These are phyloP conservation scores for Diaporthe ampelina DNA, from an alignment of 2,329 filamentous ascomycete genomes.

Conservation along the genomic window DNA sequence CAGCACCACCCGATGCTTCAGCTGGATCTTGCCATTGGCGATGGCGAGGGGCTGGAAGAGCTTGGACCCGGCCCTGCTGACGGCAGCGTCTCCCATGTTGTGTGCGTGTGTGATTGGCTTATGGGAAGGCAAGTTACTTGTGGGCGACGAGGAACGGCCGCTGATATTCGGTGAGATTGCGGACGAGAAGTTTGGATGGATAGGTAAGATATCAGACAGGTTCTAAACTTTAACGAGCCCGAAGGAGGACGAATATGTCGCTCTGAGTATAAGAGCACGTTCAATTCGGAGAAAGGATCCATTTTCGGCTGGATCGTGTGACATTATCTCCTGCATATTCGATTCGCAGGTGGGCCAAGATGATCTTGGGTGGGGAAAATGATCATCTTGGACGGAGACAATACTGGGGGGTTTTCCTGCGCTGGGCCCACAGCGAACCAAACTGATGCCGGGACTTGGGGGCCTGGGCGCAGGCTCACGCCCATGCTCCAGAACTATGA, in stretches of 20 bases:
- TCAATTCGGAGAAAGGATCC: slow-evolving; percentile 7
- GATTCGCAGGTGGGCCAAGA: slow-evolving; percentile 13
- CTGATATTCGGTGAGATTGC: slow-evolving; percentile 9
- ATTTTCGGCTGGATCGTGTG: slow-evolving; percentile 24
- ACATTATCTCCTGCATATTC: slow-evolving; percentile 28
- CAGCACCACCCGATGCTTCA: slow-evolving; percentile 41
- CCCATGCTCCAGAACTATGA: neutral
- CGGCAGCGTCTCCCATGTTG: slow-evolving; percentile 38
- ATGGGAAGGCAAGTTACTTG: neutral
- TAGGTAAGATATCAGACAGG: slow-evolving; percentile 14
- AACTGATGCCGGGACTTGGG: slow-evolving; percentile 13
- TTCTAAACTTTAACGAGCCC: slow-evolving; percentile 17
- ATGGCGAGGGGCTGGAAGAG: slow-evolving; percentile 53
- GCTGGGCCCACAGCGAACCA: slow-evolving; percentile 14
- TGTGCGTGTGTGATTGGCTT: neutral
- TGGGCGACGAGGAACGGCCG: neutral
- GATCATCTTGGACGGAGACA: slow-evolving; percentile 31
- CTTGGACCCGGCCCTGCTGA: slow-evolving; percentile 42
- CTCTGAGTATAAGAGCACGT: slow-evolving; percentile 21
- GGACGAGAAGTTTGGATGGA: neutral
- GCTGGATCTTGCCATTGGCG: slow-evolving; percentile 44
- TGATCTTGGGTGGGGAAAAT: slow-evolving; percentile 18
- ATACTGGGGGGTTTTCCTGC: slow-evolving; percentile 15
- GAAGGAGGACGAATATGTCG: slow-evolving; percentile 3
- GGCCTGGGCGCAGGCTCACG: slow-evolving; percentile 21